Conservation (phyloP, 1,284 basidiomycete species). For the Microbotryum scabiosae region DNA sequence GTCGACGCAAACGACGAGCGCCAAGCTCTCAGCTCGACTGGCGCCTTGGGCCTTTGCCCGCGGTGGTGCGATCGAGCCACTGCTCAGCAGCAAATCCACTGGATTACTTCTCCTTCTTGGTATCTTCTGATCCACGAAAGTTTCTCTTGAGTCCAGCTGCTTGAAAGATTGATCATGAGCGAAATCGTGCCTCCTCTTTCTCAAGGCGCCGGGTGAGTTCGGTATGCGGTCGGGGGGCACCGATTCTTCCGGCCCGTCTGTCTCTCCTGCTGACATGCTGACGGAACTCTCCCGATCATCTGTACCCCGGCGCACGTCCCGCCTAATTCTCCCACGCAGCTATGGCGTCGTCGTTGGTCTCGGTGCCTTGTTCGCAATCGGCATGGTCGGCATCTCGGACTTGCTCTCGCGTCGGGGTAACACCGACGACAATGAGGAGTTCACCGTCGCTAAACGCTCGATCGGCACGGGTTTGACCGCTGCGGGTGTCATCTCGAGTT, state of each 20-base stretch:
- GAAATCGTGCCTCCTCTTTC: not conserved
- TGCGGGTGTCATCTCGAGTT: constrained; percentile 68
- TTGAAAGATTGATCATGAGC: not conserved
- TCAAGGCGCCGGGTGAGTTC: constrained; percentile 7
- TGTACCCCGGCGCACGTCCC: not conserved
- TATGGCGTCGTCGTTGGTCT: constrained; percentile 39
- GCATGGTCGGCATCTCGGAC: constrained; percentile 23
- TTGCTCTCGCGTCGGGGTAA: constrained; percentile 9
- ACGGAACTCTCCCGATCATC: not conserved
- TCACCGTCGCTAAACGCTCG: constrained; percentile 29
- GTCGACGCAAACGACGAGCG: no score
- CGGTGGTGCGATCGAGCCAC: no score
- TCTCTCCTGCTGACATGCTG: not conserved
- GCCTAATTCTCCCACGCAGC: constrained; percentile 31
- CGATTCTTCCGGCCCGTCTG: not conserved
- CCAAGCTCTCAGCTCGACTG: no score
- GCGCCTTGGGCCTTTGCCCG: no score
- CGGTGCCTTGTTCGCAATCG: constrained; percentile 37
- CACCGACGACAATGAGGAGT: constrained; percentile 20
- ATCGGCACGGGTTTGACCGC: constrained; percentile 79
- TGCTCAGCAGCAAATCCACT: no score
- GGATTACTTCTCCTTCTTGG: not conserved
- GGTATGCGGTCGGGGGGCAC: not conserved
- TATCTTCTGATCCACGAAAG: not conserved
- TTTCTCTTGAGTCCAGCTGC: not conserved